phyloP scores from a whole-genome alignment of 179 eudicot genomes.

The Beta lomatogona region DNA sequence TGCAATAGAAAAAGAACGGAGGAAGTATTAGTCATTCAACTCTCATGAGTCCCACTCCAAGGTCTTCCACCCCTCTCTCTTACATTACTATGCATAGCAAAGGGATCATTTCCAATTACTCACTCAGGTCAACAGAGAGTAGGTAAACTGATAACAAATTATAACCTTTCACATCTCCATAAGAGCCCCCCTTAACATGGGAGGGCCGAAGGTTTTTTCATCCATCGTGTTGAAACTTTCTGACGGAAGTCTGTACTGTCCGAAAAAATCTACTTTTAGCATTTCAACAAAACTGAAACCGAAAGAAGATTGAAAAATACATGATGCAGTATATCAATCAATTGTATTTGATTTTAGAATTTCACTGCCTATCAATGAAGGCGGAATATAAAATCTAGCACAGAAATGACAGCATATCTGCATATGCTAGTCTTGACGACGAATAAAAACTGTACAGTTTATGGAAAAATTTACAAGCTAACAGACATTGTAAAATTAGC shows the following conservation, averaged over 20 bases:
- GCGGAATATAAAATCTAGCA: neutral
- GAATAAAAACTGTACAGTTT: conserved; percentile 17
- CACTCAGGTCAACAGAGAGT: too few species aligned
- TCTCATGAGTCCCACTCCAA: too few species aligned
- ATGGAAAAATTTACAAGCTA: conserved; percentile 15
- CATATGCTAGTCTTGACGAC: neutral
- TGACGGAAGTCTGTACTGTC: neutral
- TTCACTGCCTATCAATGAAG: neutral
- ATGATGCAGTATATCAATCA: neutral
- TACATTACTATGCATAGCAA: too few species aligned
- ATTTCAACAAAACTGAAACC: neutral
- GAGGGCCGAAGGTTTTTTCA: too few species aligned
- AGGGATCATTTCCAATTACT: too few species aligned
- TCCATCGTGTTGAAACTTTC: neutral
- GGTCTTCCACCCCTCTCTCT: too few species aligned
- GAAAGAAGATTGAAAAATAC: neutral
- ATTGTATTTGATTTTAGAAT: neutral
- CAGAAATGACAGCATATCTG: neutral
- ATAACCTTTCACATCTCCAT: too few species aligned
- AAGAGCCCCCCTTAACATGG: too few species aligned
- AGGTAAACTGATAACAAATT: too few species aligned
- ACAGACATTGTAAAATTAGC: neutral
- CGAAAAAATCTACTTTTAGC: neutral
- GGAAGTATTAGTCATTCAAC: too few species aligned
- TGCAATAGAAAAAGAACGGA: too few species aligned